Evolutionary conservation across 176 grass and related monocot species (phyloP).

Genomic region (Ampelocalamus luodianensis): DNA sequence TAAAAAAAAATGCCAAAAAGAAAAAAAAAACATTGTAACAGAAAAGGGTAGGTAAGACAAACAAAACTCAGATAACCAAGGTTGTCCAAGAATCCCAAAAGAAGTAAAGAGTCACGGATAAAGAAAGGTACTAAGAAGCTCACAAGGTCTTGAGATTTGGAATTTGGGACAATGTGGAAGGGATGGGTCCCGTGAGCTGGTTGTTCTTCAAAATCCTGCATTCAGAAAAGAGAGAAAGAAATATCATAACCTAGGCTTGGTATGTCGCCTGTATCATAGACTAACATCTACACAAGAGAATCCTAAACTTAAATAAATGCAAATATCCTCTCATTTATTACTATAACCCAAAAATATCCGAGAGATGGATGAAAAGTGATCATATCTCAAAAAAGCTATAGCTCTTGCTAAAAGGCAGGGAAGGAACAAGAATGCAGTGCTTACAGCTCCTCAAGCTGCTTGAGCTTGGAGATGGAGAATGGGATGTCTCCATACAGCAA

Average conservation of each 20-base stretch:
- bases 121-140: slow-evolving; percentile 51
- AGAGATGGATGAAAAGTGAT: neutral
- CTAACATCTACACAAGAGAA: neutral
- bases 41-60: slow-evolving; percentile 32
- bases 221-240: slow-evolving; percentile 33
- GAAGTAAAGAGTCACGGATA: slow-evolving; percentile 35
- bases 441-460: slow-evolving; percentile 96
- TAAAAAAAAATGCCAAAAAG: neutral
- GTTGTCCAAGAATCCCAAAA: slow-evolving; percentile 40
- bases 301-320: slow-evolving; percentile 9
- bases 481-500: slow-evolving; percentile 91
- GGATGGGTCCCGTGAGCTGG: slow-evolving; percentile 91
- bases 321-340: neutral
- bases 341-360: neutral
- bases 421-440: slow-evolving; percentile 33
- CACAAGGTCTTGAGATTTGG: slow-evolving; percentile 94
- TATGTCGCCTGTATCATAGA: neutral
- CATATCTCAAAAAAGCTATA: neutral
- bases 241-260: slow-evolving; percentile 23
- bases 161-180: slow-evolving; percentile 97
- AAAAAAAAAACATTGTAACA: slow-evolving; percentile 22
- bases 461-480: slow-evolving; percentile 97
- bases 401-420: slow-evolving; percentile 14
- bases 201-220: slow-evolving; percentile 97
- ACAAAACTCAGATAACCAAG: slow-evolving; percentile 2